A percentile compares a stretch with the other conserved stretches of the same genome.
phyloP scores from a whole-genome alignment of 331 rosid genomes.

The Dryas integrifolia region DNA sequence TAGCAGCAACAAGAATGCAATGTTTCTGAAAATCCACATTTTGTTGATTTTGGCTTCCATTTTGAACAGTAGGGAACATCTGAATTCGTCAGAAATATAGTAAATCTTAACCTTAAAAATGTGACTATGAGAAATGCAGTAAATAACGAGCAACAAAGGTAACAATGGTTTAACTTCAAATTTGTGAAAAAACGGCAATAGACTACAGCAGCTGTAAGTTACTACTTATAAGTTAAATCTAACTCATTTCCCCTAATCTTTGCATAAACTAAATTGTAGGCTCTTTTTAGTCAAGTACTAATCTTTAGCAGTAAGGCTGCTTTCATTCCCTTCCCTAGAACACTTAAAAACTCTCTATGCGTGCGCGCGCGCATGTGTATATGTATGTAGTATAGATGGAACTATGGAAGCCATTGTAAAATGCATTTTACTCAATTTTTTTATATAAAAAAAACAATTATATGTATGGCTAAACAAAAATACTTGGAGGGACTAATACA shows the following conservation, averaged over 20 bases:
- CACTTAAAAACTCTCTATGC: no score
- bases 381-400: not conserved
- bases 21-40: constrained; percentile 76
- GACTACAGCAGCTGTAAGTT: constrained; percentile 1
- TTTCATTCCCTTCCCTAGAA: not conserved
- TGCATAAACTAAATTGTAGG: not conserved
- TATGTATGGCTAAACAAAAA: not conserved
- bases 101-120: not conserved
- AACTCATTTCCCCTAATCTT: not conserved
- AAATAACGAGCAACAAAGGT: not conserved
- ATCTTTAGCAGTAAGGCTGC: constrained; percentile 3
- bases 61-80: constrained; percentile 79
- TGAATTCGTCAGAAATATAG: constrained; percentile 33
- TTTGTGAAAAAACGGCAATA: not conserved
- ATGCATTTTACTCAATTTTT: not conserved
- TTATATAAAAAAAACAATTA: not conserved
- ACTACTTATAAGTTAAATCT: not conserved
- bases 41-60: constrained; percentile 71
- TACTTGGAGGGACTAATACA: not conserved
- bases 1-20: constrained; percentile 87
- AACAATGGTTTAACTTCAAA: not conserved
- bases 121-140: not conserved
- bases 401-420: not conserved
- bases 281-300: not conserved
- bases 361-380: not conserved